phyloP scores from a whole-genome alignment of 257 asterid genomes.

The Sherardia arvensis region DNA sequence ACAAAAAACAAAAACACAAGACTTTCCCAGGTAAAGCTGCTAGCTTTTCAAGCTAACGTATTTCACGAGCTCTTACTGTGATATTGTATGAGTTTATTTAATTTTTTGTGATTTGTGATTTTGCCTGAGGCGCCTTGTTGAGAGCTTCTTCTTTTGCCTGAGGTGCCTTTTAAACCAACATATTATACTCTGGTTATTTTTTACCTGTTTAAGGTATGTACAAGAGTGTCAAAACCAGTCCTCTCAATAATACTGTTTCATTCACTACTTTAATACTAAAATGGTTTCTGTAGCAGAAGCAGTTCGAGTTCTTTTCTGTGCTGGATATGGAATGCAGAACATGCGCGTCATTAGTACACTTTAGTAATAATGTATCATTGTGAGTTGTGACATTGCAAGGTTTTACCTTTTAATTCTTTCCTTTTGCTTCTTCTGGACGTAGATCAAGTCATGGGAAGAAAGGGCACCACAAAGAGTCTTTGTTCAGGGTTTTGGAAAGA shows the following conservation, averaged over 20 bases:
- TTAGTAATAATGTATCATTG: too few relatives aligned
- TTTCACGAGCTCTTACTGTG: too few relatives aligned
- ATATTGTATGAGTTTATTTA: neutral
- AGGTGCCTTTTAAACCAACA: conserved; percentile 92
- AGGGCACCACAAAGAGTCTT: conserved; percentile 98
- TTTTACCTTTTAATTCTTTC: neutral
- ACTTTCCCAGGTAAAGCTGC: conserved; percentile 88
- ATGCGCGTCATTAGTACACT: too few relatives aligned
- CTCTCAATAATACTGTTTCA: conserved; percentile 1
- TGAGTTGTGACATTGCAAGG: neutral
- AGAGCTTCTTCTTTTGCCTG: too few relatives aligned
- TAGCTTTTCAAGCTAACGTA: too few relatives aligned
- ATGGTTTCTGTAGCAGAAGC: conserved; percentile 47
- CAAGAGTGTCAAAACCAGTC: neutral
- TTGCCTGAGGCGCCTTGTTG: too few relatives aligned
- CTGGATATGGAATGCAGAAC: conserved; percentile 98
- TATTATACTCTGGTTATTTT: conserved; percentile 93
- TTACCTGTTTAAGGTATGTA: conserved; percentile 85
- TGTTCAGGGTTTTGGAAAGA: conserved; percentile 94
- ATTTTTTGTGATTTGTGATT: conserved; percentile 1
- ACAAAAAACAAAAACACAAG: too few relatives aligned
- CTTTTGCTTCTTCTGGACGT: conserved; percentile 18
- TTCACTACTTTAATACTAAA: neutral
- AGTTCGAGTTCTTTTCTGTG: conserved; percentile 82
- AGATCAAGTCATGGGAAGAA: conserved; percentile 99